A percentile compares a stretch with the other conserved stretches of the same genome.
These are phyloP conservation scores for Acanthamoeba quina DNA, from an alignment of 208 protist species.

Conservation along the genomic window DNA sequence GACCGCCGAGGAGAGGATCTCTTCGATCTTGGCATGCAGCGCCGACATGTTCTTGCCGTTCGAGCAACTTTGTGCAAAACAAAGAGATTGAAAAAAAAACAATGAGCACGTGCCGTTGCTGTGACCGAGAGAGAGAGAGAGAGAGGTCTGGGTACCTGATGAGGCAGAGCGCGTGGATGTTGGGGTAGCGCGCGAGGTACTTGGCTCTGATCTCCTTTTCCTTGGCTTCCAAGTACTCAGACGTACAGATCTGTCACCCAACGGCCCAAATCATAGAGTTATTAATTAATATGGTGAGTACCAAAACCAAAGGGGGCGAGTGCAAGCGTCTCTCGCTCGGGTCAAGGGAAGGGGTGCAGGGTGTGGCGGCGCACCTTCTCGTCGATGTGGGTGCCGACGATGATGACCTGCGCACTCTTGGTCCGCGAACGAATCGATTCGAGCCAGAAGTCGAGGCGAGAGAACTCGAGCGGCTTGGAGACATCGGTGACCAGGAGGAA, in stretches of 20 bases:
- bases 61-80: not conserved
- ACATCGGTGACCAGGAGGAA: slow-evolving; percentile 56
- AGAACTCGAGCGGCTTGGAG: slow-evolving; percentile 37
- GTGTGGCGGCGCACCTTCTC: not conserved
- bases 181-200: slow-evolving; percentile 8
- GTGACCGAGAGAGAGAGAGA: too few relatives aligned
- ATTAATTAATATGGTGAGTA: too few relatives aligned
- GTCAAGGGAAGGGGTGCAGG: not conserved
- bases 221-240: slow-evolving; percentile 16
- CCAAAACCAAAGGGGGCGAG: not conserved
- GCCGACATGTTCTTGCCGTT: slow-evolving; percentile 14
- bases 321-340: not conserved
- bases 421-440: slow-evolving; percentile 54
- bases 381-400: slow-evolving; percentile 71
- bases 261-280: too few relatives aligned
- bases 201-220: slow-evolving; percentile 60
- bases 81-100: too few relatives aligned
- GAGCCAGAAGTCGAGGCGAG: slow-evolving; percentile 60
- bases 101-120: too few relatives aligned
- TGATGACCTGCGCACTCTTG: slow-evolving; percentile 42
- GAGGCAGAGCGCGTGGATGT: slow-evolving; percentile 30
- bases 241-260: slow-evolving; percentile 20
- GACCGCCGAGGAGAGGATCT: slow-evolving; percentile 4
- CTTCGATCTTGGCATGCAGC: slow-evolving; percentile 44
- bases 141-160: slow-evolving; percentile 60